Conservation (phyloP, 208 protist species). For the Acanthamoeba royreba region DNA sequence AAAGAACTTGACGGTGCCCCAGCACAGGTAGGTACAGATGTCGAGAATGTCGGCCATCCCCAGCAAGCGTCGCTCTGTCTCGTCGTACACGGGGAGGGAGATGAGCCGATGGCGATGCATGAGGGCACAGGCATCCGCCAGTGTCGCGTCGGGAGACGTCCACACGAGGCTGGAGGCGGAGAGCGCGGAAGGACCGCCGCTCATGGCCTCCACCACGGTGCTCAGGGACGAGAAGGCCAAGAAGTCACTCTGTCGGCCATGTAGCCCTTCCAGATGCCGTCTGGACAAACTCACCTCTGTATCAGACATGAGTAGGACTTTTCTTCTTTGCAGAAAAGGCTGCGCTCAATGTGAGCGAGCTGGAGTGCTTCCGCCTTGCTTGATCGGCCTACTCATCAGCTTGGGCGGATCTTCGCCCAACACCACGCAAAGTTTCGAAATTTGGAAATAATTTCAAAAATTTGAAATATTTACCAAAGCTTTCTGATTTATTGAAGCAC, state of each 20-base stretch:
- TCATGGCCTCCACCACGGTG: background rate
- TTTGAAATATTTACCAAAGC: no score
- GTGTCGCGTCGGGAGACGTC: background rate
- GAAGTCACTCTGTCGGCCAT: background rate
- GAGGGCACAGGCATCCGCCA: background rate
- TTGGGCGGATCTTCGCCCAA: no score
- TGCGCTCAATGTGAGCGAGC: no score
- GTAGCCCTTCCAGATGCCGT: background rate
- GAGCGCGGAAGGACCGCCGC: no score
- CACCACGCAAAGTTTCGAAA: no score
- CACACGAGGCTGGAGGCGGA: background rate
- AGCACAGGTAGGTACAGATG: background rate
- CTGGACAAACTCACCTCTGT: no score
- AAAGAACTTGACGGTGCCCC: background rate
- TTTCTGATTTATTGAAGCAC: no score
- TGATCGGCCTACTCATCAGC: no score
- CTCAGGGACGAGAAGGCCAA: background rate
- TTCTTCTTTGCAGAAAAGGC: no score
- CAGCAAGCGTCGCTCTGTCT: background rate
- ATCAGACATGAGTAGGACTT: no score
- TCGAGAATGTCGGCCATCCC: background rate
- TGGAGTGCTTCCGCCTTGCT: no score
- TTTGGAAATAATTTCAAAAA: no score
- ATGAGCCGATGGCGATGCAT: background rate
- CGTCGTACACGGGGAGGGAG: background rate